phyloP scores from a whole-genome alignment of 148 eudicot genomes.

The Rhododendron williamsianum region DNA sequence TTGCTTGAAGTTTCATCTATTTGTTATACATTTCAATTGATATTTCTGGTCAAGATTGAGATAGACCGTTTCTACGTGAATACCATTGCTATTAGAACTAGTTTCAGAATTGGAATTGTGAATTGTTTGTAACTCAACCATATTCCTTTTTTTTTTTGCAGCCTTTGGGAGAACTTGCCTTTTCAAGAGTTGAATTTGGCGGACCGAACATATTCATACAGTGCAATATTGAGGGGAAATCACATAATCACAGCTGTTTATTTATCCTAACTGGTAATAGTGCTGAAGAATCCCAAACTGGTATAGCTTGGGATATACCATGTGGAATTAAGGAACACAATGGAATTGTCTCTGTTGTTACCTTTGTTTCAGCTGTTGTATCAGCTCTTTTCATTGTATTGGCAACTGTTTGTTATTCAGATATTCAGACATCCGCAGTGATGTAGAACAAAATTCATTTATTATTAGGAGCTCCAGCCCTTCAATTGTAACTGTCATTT shows the following conservation, averaged over 20 bases:
- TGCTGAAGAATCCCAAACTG: constrained; percentile 15
- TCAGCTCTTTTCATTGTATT: constrained; percentile 47
- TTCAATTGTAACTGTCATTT: neutral
- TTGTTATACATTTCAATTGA: neutral
- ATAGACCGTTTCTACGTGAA: neutral
- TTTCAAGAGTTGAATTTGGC: constrained; percentile 53
- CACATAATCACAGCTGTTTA: constrained; percentile 28
- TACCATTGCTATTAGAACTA: neutral
- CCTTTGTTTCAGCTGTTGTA: constrained; percentile 54
- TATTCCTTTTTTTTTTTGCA: constrained; percentile 19
- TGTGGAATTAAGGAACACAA: constrained; percentile 61
- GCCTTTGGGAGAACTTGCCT: constrained; percentile 57
- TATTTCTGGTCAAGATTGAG: neutral
- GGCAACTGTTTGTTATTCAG: constrained; percentile 39
- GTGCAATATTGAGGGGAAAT: constrained; percentile 28
- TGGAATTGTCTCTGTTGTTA: constrained; percentile 47
- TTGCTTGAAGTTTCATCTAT: neutral
- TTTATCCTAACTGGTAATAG: constrained; percentile 15
- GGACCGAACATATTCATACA: constrained; percentile 50
- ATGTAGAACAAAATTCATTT: constrained; percentile 23
- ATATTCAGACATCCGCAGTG: constrained; percentile 2
- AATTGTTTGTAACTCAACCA: neutral
- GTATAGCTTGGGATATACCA: constrained; percentile 61
- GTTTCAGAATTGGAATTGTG: neutral
- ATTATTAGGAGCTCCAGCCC: neutral